Conservation (phyloP, 2,329 filamentous ascomycete species). For the Seiridium cupressi region DNA sequence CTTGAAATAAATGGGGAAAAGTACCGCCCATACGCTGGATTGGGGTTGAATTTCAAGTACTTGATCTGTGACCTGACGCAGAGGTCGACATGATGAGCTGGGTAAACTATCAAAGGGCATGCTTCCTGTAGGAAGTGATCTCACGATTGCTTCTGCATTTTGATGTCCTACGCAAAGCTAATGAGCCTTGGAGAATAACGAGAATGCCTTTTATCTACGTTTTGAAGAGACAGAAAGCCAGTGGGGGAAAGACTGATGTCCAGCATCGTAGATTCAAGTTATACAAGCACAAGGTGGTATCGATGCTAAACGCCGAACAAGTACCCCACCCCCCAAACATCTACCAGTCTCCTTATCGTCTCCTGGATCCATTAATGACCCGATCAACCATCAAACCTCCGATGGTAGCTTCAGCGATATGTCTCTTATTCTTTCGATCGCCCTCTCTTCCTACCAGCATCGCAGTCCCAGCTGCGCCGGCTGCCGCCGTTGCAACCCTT, state of each 20-base stretch:
- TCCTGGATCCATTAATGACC: conserved; percentile 20
- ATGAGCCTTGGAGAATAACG: too few relatives aligned
- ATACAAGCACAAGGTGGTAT: background rate
- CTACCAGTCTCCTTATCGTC: background rate
- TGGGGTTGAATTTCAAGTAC: background rate
- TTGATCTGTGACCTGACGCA: background rate
- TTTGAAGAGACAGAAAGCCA: too few relatives aligned
- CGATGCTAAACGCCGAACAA: background rate
- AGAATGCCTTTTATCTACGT: too few relatives aligned
- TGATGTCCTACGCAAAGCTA: too few relatives aligned
- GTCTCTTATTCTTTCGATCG: conserved; percentile 16
- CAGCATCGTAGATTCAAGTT: background rate
- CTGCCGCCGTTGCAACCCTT: conserved; percentile 23
- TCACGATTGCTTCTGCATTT: background rate
- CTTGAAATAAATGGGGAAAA: background rate
- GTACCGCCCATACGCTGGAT: background rate
- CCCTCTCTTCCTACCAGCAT: conserved; percentile 14
- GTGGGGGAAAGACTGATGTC: too few relatives aligned
- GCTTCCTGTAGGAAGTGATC: background rate
- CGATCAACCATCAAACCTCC: conserved; percentile 23
- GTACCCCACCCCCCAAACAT: background rate
- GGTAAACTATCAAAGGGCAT: too few relatives aligned
- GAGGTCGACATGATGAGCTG: background rate
- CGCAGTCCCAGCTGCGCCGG: conserved; percentile 23
- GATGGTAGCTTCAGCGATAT: conserved; percentile 19